Percentiles rank a stretch among this genome's conserved stretches.
phyloP scores from a whole-genome alignment of 345 rosid species.

The Citrus medica region DNA sequence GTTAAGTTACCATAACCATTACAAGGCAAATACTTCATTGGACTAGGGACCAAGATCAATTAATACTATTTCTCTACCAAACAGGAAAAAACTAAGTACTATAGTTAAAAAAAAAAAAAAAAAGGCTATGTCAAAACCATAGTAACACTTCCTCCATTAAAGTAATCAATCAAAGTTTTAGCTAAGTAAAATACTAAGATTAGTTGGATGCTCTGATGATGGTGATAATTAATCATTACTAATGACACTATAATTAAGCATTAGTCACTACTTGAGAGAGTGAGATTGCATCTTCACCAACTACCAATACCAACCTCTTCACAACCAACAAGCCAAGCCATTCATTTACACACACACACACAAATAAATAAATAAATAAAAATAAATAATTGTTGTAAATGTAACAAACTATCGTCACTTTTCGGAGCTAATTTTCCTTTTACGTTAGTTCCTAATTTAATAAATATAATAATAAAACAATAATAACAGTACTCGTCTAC shows the following conservation, averaged over 20 bases:
- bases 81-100: neutral
- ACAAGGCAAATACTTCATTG: neutral
- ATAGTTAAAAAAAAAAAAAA: neutral
- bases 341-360: neutral
- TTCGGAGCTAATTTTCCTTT: no score
- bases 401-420: neutral
- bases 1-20: neutral
- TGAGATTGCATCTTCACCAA: constrained; percentile 3
- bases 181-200: neutral
- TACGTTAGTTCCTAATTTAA: no score
- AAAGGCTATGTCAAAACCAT: neutral
- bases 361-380: no score
- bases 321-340: neutral
- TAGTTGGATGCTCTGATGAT: neutral
- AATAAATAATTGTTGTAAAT: no score
- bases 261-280: neutral
- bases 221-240: neutral
- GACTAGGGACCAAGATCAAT: neutral
- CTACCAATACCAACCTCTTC: neutral
- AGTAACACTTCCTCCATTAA: neutral
- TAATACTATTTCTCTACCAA: neutral
- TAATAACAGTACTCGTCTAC: neutral
- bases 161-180: neutral
- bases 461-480: no score
- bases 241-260: neutral